These are phyloP conservation scores for Coniella lustricola DNA, from an alignment of 2,329 filamentous ascomycete species.

Conservation along the genomic window DNA sequence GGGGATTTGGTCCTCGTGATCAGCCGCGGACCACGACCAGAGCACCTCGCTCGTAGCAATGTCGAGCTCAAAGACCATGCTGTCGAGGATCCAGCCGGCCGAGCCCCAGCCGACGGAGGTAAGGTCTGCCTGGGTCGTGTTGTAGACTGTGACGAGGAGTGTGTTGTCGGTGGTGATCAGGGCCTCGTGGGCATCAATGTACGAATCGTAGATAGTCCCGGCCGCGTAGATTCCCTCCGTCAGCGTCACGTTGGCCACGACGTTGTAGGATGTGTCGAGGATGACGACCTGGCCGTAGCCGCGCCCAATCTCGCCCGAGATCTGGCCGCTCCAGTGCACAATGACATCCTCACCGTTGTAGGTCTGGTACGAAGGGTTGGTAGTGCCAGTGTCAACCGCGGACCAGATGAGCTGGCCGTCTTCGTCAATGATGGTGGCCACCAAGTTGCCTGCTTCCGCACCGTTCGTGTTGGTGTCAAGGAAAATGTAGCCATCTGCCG, in stretches of 20 bases:
- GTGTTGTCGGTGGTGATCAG: slow-evolving; percentile 31
- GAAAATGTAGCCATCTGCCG: slow-evolving; percentile 4
- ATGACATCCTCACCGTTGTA: slow-evolving; percentile 34
- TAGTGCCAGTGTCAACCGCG: slow-evolving; percentile 33
- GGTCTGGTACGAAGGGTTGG: slow-evolving; percentile 32
- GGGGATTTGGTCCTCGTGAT: slow-evolving; percentile 8
- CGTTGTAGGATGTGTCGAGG: slow-evolving; percentile 24
- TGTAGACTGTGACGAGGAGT: slow-evolving; percentile 33
- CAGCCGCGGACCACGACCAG: slow-evolving; percentile 19
- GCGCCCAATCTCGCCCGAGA: slow-evolving; percentile 30
- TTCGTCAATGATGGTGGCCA: slow-evolving; percentile 30
- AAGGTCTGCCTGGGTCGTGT: slow-evolving; percentile 21
- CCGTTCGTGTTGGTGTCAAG: slow-evolving; percentile 9
- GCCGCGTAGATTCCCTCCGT: slow-evolving; percentile 3
- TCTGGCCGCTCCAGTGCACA: slow-evolving; percentile 33
- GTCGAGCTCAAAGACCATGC: slow-evolving; percentile 35
- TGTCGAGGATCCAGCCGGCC: slow-evolving; percentile 25
- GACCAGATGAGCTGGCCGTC: slow-evolving; percentile 38
- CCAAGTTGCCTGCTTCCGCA: not conserved
- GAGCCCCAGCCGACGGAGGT: slow-evolving; percentile 20
- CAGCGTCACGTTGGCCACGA: slow-evolving; percentile 21
- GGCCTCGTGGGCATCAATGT: slow-evolving; percentile 30
- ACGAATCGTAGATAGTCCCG: slow-evolving; percentile 12
- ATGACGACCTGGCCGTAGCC: slow-evolving; percentile 16
- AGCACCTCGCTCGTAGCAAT: slow-evolving; percentile 39